Conservation (phyloP, 2,329 filamentous ascomycete genomes). For the Aspergillus brunneoviolaceus region DNA sequence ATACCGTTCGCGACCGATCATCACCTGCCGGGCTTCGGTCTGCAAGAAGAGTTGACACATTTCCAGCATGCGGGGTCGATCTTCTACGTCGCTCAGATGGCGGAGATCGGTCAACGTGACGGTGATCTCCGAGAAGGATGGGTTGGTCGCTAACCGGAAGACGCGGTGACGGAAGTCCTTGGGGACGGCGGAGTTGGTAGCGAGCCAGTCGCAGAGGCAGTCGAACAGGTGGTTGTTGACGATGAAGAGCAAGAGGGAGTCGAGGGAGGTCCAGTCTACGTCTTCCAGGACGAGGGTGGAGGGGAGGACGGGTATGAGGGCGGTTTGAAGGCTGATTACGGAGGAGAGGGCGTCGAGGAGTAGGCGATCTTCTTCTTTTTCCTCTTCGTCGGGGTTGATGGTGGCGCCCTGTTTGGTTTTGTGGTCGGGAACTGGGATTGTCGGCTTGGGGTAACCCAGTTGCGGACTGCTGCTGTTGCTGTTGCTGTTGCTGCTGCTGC, state of each 20-base stretch:
- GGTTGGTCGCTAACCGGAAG: constrained; percentile 5
- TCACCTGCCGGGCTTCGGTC: constrained; percentile 7
- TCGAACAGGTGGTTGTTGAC: constrained; percentile 29
- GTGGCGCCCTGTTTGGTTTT: not conserved
- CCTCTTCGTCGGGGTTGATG: not conserved
- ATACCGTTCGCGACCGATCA: constrained; percentile 16
- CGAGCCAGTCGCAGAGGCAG: constrained; percentile 27
- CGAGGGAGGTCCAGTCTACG: constrained; percentile 14
- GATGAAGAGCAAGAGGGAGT: constrained; percentile 27
- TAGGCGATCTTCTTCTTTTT: constrained; percentile 11
- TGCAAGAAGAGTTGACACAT: constrained; percentile 11
- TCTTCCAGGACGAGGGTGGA: not conserved
- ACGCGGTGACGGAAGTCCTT: constrained; percentile 4
- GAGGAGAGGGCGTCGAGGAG: constrained; percentile 11
- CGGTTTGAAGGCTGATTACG: constrained; percentile 10
- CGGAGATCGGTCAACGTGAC: not conserved
- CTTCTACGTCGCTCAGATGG: not conserved
- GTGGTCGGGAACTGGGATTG: not conserved
- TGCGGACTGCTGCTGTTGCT: not conserved
- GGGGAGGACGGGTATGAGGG: constrained; percentile 1
- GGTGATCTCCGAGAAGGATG: not conserved
- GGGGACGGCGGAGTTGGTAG: constrained; percentile 17
- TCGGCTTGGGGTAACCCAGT: not conserved
- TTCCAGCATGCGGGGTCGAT: constrained; percentile 5
- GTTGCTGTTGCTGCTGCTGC: not conserved